Evolutionary conservation across 2,329 filamentous ascomycete species (phyloP), one percentile per base, ranked within the genome.

Genomic region (Beauveria brongniartii): DNA sequence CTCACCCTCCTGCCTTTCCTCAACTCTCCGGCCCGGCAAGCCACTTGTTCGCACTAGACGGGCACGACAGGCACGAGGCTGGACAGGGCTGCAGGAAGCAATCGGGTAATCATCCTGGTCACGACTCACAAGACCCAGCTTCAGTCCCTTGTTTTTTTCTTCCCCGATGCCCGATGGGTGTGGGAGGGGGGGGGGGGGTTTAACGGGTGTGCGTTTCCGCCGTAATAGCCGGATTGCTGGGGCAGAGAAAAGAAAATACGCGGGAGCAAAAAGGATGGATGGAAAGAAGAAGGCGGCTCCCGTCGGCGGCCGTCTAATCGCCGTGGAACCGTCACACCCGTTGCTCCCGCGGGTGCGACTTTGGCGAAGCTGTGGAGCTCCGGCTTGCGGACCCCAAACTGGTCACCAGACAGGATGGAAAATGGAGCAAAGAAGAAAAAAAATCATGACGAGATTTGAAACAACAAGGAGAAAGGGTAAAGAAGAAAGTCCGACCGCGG

Each of bases 41-140:
- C 53, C 53, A 44, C 40, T 55, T 55, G 30, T 18, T 22, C 18
- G 20, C 30, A 24, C n/a, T 7, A 8, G 22, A 22, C 44, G 24
- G 10, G 22, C 46, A 28, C 9, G 30, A 34, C 12, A 12, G 24
- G 47, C 52, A 52, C 41, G 18, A 52, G 41, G 41, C 55, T 46
- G 28, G 44, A 48, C 55, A 58, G 55, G 55, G 55, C 55, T 58
- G 55, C 55, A 58, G 55, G 55, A 58, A 58, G 34, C 34, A 51
- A 51, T 58, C 55, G 55, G 55, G 30, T 55, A 20, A 41, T 50
- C 10, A 28, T 50, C 41, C 41, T 43, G 4, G 34, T 41, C 6
- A 9, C 14, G 3, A 30, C 28, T 48, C 55, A 57, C 55, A 28
- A 47, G 55, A 30, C 44, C 55, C 43, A n/a, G 24, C 53, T 24